Conservation (phyloP, 2,329 filamentous ascomycete species). For the Apiospora marii region DNA sequence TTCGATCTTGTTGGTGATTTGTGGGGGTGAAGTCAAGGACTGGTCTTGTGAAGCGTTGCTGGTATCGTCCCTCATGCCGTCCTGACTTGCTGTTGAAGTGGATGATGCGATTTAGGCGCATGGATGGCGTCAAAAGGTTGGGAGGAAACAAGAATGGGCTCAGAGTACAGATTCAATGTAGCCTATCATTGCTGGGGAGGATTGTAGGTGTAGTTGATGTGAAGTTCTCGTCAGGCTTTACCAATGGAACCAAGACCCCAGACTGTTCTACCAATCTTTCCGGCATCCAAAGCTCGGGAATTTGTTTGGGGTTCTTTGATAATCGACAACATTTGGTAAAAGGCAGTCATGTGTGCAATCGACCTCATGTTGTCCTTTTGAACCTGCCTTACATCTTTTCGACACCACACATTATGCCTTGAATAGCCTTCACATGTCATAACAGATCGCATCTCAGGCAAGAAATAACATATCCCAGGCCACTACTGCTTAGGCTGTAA, state of each 20-base stretch:
- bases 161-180: neutral
- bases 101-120: neutral
- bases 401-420: neutral
- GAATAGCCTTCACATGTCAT: neutral
- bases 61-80: neutral
- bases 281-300: neutral
- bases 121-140: neutral
- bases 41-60: neutral
- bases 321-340: neutral
- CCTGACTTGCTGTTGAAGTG: neutral
- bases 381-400: neutral
- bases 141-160: neutral
- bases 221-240: neutral
- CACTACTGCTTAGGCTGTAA: neutral
- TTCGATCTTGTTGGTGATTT: neutral
- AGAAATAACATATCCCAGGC: neutral
- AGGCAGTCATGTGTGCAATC: neutral
- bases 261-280: neutral
- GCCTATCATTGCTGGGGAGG: neutral
- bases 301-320: neutral
- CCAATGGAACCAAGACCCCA: too few species aligned
- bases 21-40: neutral
- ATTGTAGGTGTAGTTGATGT: neutral
- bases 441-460: neutral
- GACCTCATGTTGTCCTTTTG: neutral